These are phyloP conservation scores for Ophidiomyces ophidiicola DNA, from an alignment of 2,329 filamentous ascomycete genomes.

Conservation along the genomic window DNA sequence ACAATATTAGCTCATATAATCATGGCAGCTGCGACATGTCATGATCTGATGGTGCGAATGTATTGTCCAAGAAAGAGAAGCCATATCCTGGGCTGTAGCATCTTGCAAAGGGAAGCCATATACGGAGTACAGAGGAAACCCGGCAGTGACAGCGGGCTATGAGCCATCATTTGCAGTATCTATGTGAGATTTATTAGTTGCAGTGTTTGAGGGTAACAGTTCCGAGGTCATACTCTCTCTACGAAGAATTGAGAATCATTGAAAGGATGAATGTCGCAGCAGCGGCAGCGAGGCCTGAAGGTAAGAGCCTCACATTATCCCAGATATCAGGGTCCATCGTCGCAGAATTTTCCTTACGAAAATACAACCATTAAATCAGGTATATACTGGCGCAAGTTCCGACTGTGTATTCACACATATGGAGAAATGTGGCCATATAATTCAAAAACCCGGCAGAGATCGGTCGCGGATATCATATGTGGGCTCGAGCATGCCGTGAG, in stretches of 20 bases:
- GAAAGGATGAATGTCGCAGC: neutral
- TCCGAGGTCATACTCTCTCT: too few species aligned
- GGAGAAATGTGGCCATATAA: neutral
- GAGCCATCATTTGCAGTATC: too few species aligned
- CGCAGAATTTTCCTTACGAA: neutral
- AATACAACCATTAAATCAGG: slow-evolving; percentile 1
- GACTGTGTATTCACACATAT: neutral
- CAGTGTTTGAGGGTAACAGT: too few species aligned
- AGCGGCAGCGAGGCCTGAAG: slow-evolving; percentile 1
- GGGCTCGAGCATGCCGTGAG: slow-evolving; percentile 1
- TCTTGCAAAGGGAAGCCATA: neutral
- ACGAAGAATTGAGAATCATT: neutral
- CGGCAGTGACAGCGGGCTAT: too few species aligned
- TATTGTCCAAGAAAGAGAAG: neutral
- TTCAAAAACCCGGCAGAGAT: neutral
- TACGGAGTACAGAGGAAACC: neutral
- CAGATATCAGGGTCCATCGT: slow-evolving; percentile 2
- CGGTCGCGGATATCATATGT: slow-evolving; percentile 1
- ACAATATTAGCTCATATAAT: neutral
- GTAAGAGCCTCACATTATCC: neutral
- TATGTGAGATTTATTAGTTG: too few species aligned
- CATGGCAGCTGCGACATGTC: neutral
- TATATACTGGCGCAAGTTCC: neutral
- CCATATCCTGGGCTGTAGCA: neutral
- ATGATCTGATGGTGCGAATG: neutral